Base-by-base conservation (phyloP, 306 rosid species). In the Glycyrrhiza uralensis region DNA sequence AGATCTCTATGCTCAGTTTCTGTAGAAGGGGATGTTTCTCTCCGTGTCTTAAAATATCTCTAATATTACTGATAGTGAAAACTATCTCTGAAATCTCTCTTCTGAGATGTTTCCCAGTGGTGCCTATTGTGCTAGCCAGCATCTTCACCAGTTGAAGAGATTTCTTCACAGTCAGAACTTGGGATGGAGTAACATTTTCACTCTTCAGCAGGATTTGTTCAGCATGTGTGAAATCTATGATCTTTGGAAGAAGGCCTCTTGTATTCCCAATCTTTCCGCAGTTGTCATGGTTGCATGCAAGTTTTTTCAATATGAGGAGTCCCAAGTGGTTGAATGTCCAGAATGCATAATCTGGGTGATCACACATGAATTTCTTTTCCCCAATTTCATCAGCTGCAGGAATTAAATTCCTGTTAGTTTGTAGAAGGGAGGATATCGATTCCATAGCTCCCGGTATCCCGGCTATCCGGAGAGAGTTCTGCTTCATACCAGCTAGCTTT, bases 181-280 rank as follows among this genome's bases (percentile, higher is more conserved):
- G 91, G 10, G 86, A 51, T 46, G 66, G 61, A 15, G 87, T 67
- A 26, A 35, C 85, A 47, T 66, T 76, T 59, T 71, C 87, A 49
- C 81, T 79, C 79, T 67, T 83, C 73, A 94, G 84, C 63, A 87
- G 15, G 50, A 76, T 80, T 77, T 91, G 90, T 55, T 80, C 95
- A 3, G 81, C 82, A 56, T 86, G 94, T 29, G 97, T 82, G 78
- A 91, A 89, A 14, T 89, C 92, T 60, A 94, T 78, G 76, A 94
- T 87, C 77, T 91, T 94, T 28, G 91, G 88, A 4, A 94, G 83
- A n/a, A 94, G 91, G 60, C 94, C 97, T 70, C 90, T 89, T 32
- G 98, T 91, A 64, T 79, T 91, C 39, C 97, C 98, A 30, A 94
- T 94, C 83, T 94, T 94, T n/a, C 97, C 96, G 58, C 96, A 91